Percentiles rank a stretch among this genome's conserved stretches.
These are phyloP conservation scores for Rugonectria rugulosa DNA, from an alignment of 2,329 filamentous ascomycete genomes.

Conservation along the genomic window DNA sequence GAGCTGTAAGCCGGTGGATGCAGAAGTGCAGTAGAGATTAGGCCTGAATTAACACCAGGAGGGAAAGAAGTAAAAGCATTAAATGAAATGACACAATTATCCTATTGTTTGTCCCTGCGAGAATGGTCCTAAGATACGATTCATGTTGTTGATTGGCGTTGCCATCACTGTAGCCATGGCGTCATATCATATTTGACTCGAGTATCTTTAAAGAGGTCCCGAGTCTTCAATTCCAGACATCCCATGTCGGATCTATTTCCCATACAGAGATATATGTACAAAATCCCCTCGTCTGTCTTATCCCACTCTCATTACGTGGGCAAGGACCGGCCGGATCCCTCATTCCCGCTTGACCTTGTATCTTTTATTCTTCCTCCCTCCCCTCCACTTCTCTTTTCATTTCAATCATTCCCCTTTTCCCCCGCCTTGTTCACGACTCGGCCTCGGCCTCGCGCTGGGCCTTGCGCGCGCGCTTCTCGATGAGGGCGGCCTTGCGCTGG, in stretches of 20 bases:
- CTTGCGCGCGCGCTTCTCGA: slow-evolving; percentile 87
- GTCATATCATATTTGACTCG: slow-evolving; percentile 5
- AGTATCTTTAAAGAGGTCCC: slow-evolving; percentile 17
- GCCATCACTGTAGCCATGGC: background rate
- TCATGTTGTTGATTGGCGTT: too few species aligned
- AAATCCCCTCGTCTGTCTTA: slow-evolving; percentile 15
- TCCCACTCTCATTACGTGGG: background rate
- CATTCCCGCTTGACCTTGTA: background rate
- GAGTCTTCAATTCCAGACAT: slow-evolving; percentile 32
- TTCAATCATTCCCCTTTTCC: slow-evolving; percentile 8
- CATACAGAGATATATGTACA: slow-evolving; percentile 38
- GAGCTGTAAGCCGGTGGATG: slow-evolving; percentile 52
- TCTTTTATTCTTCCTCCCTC: background rate
- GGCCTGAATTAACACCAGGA: too few species aligned
- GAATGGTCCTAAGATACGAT: background rate
- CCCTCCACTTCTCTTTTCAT: background rate
- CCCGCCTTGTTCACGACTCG: slow-evolving; percentile 36
- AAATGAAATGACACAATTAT: slow-evolving; percentile 9
- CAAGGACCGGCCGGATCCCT: background rate
- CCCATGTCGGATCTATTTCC: slow-evolving; percentile 37
- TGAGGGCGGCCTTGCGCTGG: slow-evolving; percentile 79
- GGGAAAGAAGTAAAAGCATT: slow-evolving; percentile 18
- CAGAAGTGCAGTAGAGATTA: slow-evolving; percentile 2
- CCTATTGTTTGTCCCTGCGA: background rate
- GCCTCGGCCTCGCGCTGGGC: slow-evolving; percentile 47